Evolutionary conservation across 164 flowering plant genomes (phyloP).

Genomic region (Tetrastigma voinierianum): DNA sequence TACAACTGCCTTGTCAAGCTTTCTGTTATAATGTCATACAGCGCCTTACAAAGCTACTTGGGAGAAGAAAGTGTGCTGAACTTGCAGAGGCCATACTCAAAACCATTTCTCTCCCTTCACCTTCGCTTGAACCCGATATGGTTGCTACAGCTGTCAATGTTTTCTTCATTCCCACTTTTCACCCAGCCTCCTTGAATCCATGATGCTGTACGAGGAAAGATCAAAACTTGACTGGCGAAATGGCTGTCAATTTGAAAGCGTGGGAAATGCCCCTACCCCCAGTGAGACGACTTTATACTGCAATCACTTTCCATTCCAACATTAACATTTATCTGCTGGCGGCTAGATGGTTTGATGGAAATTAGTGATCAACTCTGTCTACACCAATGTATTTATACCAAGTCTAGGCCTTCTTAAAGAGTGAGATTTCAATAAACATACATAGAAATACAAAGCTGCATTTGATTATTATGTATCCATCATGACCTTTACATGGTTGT

Average conservation of each 20-base stretch:
- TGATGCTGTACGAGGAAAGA: conserved; percentile 70
- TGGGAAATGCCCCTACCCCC: conserved; percentile 94
- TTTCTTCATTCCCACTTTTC: conserved; percentile 63
- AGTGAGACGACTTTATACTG: conserved; percentile 81
- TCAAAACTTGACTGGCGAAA: conserved; percentile 82
- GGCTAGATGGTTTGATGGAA: conserved; percentile 90
- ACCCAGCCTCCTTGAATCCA: conserved; percentile 56
- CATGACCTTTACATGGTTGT: conserved; percentile 80
- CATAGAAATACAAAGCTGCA: conserved; percentile 99
- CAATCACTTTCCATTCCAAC: conserved; percentile 72
- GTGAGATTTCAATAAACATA: conserved; percentile 69
- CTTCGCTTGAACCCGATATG: conserved; percentile 99
- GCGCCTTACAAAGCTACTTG: conserved; percentile 60
- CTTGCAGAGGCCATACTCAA: conserved; percentile 86
- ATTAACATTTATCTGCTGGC: conserved; percentile 90
- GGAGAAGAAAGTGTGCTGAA: conserved; percentile 65
- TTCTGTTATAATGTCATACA: conserved; percentile 80
- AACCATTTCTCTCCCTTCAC: conserved; percentile 90
- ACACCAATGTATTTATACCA: conserved; percentile 71
- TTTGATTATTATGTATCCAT: conserved; percentile 87
- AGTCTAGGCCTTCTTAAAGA: conserved; percentile 60
- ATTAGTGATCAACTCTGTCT: conserved; percentile 72
- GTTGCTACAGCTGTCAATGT: conserved; percentile 98
- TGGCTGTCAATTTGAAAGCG: conserved; percentile 70
- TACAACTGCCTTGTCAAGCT: conserved; percentile 84